Evolutionary conservation across 495 filamentous ascomycete genomes (phyloP).

Genomic region (Penicilliopsis zonata): DNA sequence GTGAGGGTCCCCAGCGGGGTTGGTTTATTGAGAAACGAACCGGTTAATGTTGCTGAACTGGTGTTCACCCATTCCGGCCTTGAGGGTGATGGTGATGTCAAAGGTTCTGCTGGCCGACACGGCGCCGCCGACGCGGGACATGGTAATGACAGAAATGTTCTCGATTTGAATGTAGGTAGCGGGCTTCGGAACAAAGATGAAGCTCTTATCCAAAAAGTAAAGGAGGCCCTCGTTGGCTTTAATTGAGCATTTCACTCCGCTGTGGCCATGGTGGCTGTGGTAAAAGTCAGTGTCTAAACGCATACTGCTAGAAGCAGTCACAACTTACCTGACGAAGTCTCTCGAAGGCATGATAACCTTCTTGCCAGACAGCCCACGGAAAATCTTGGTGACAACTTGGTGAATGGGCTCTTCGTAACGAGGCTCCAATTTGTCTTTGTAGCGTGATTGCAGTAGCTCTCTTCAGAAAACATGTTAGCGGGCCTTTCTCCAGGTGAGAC

Average conservation of each 20-base stretch:
- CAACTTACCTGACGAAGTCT: constrained; percentile 62
- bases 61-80: constrained; percentile 63
- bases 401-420: constrained; percentile 89
- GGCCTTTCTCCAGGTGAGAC: not conserved
- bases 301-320: too few species aligned
- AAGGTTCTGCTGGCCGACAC: constrained; percentile 92
- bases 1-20: too few species aligned
- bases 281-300: not conserved
- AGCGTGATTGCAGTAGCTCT: constrained; percentile 62
- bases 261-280: constrained; percentile 74
- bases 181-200: constrained; percentile 98
- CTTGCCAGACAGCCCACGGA: constrained; percentile 86
- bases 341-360: constrained; percentile 88
- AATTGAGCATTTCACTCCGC: constrained; percentile 96
- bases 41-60: constrained; percentile 99
- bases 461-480: constrained; percentile 10
- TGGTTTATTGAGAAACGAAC: constrained; percentile 20
- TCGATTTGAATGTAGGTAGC: constrained; percentile 94
- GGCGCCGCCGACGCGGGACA: constrained; percentile 91
- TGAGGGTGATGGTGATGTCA: constrained; percentile 85
- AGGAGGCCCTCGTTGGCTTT: constrained; percentile 97
- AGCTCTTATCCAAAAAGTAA: constrained; percentile 94
- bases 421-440: constrained; percentile 73
- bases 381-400: constrained; percentile 84
- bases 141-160: constrained; percentile 75